These are phyloP conservation scores for Auricularia sp. DNA, from an alignment of 768 basidiomycete genomes.

Conservation along the genomic window DNA sequence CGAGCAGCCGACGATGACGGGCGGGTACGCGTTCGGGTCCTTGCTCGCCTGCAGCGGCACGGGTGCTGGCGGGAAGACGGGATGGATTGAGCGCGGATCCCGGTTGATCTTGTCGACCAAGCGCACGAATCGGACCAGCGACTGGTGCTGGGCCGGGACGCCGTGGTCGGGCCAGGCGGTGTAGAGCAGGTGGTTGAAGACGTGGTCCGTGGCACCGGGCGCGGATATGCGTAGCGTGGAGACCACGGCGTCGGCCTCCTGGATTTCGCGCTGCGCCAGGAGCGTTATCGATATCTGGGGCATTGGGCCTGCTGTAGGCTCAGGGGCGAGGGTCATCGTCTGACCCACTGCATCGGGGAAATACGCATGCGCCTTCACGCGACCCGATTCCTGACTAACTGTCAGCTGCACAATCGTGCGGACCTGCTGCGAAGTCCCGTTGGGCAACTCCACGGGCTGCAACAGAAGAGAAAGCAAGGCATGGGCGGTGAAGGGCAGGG, in stretches of 20 bases:
- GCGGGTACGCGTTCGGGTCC: slow-evolving; percentile 49
- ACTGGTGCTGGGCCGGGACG: slow-evolving; percentile 59
- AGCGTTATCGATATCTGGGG: slow-evolving; percentile 51
- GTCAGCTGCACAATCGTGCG: slow-evolving; percentile 80
- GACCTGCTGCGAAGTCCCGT: slow-evolving; percentile 24
- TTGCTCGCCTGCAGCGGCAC: not conserved
- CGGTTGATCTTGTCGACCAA: slow-evolving; percentile 58
- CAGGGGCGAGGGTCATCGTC: slow-evolving; percentile 19
- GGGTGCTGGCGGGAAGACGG: slow-evolving; percentile 8
- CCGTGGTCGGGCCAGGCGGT: slow-evolving; percentile 79
- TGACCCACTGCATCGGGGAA: slow-evolving; percentile 55
- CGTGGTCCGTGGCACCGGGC: slow-evolving; percentile 18
- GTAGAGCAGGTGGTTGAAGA: slow-evolving; percentile 63
- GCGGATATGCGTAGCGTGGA: slow-evolving; percentile 47
- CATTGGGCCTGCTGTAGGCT: slow-evolving; percentile 39
- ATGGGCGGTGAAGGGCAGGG: slow-evolving; percentile 57
- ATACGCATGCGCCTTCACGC: slow-evolving; percentile 67
- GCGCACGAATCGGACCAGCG: slow-evolving; percentile 48
- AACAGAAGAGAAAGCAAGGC: slow-evolving; percentile 65
- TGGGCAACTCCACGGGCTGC: slow-evolving; percentile 31
- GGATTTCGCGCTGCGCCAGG: slow-evolving; percentile 31
- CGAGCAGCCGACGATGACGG: slow-evolving; percentile 73
- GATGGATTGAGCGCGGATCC: slow-evolving; percentile 25
- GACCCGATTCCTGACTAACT: slow-evolving; percentile 54
- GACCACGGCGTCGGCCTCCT: slow-evolving; percentile 49